These are phyloP conservation scores for Auricularia heimuer DNA, from an alignment of 768 basidiomycete genomes.

Conservation along the genomic window DNA sequence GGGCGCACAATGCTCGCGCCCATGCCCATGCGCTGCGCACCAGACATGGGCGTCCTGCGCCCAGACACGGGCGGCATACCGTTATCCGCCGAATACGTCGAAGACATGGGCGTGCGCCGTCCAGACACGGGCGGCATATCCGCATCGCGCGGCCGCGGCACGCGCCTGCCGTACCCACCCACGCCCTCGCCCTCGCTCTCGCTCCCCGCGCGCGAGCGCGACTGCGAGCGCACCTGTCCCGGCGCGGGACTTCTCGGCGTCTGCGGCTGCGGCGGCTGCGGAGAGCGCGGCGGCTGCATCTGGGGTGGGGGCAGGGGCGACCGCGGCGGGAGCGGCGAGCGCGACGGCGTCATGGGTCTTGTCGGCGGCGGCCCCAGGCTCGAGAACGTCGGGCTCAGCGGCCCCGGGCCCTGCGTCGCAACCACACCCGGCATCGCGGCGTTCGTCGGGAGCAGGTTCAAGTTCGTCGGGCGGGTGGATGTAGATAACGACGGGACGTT, in stretches of 20 bases:
- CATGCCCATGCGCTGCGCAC: neutral
- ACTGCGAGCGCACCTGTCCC: neutral
- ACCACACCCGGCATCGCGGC: neutral
- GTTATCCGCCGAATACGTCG: neutral
- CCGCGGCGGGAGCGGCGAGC: neutral
- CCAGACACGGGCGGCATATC: slow-evolving; percentile 1
- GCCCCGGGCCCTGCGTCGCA: neutral
- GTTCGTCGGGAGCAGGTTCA: neutral
- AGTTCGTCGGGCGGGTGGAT: neutral
- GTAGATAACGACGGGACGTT: neutral
- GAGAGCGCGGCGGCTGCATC: neutral
- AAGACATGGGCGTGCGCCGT: neutral
- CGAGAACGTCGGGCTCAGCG: neutral
- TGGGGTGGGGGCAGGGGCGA: neutral
- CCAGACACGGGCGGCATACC: neutral
- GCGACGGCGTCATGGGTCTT: neutral
- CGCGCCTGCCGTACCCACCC: neutral
- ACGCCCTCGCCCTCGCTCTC: neutral
- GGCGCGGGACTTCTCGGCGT: neutral
- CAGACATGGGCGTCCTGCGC: neutral
- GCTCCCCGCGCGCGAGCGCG: neutral
- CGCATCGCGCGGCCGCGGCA: neutral
- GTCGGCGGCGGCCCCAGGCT: neutral
- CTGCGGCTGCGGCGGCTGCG: neutral
- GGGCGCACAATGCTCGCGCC: neutral